Conservation (phyloP, 2,329 filamentous ascomycete species). For the Cladosporium sp. region DNA sequence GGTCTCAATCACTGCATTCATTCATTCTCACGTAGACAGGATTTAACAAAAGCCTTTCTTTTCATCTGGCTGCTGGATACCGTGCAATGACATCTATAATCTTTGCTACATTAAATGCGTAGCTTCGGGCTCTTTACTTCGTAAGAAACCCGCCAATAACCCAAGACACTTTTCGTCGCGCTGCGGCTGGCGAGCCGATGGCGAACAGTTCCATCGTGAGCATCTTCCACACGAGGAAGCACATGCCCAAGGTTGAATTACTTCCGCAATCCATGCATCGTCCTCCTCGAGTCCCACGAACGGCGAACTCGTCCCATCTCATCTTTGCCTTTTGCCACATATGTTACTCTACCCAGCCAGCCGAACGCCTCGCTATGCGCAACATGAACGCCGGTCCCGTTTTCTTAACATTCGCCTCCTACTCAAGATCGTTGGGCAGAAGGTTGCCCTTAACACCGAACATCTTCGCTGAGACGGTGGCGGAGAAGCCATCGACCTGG, state of each 20-base stretch:
- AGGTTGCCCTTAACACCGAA: slow-evolving; percentile 80
- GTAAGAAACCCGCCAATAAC: slow-evolving; percentile 1
- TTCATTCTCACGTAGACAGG: too few species aligned
- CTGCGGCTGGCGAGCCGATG: background rate
- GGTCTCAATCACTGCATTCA: too few species aligned
- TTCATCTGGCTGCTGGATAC: background rate
- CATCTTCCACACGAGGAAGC: background rate
- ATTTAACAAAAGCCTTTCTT: background rate
- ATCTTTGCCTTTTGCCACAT: slow-evolving; percentile 1
- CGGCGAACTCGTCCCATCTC: background rate
- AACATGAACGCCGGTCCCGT: slow-evolving; percentile 11
- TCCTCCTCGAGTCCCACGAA: background rate
- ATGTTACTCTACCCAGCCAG: slow-evolving; percentile 10
- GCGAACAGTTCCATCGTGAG: background rate
- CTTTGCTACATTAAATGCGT: slow-evolving; percentile 1
- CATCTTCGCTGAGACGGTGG: slow-evolving; percentile 92
- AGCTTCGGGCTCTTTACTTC: background rate
- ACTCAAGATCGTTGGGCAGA: slow-evolving; percentile 39
- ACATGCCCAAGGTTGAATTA: slow-evolving; percentile 4
- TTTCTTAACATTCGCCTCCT: slow-evolving; percentile 6
- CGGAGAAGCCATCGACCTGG: slow-evolving; percentile 94
- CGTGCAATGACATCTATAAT: slow-evolving; percentile 9
- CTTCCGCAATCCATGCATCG: background rate
- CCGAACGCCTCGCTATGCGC: slow-evolving; percentile 13
- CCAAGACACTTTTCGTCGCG: background rate